Evolutionary conservation across 192 early-diverging fungal genomes (phyloP), one percentile per base, ranked within the genome.

Genomic region (Haplosporangium gracile): DNA sequence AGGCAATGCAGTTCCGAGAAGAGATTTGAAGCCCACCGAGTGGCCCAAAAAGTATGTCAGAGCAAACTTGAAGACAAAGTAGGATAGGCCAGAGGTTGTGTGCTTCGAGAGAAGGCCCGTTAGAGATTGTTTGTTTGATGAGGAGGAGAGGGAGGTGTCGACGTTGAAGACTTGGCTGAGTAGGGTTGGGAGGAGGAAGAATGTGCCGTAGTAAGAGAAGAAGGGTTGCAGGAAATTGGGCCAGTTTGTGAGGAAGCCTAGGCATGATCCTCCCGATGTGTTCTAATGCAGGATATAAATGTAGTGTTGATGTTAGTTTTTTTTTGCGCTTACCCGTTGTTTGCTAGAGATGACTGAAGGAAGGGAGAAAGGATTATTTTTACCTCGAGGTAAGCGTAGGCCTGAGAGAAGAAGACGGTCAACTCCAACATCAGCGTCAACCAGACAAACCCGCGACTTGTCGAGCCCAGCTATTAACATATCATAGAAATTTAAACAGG

Each of bases 51-150:
- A 71, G 51, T 80, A 80, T 16, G 78, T 74, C 78, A 80, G 70
- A 11, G 78, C 78, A 36, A 80, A 80, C 78, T 80, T 80, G 78
- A 80, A 80, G 39, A 80, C 78, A 65, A 80, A 80, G 55, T 65
- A 80, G 26, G 78, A 73, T 20, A 80, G 53, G 15, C 26, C 78
- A 2, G 78, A 80, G 15, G 78, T 60, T 10, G 77, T 77, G 29
- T 70, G 65, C n/a, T 65, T 43, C 8, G 65, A 68, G 38, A 77
- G 65, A 6, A 77, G 76, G 9, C 76, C 76, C 10, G 60, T 77
- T 9, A 36, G 29, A 16, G 49, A 47, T 20, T 13, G 18, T 24
- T 70, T 70, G 68, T 49, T 11, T 42, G 16, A n/a, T 39, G 68
- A 57, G 5, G 40, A 63, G 15, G 49, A 39, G 32, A 26, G 26